Evolutionary conservation across 2,329 filamentous ascomycete genomes (phyloP).

Genomic region (Pseudogymnoascus pannorum): DNA sequence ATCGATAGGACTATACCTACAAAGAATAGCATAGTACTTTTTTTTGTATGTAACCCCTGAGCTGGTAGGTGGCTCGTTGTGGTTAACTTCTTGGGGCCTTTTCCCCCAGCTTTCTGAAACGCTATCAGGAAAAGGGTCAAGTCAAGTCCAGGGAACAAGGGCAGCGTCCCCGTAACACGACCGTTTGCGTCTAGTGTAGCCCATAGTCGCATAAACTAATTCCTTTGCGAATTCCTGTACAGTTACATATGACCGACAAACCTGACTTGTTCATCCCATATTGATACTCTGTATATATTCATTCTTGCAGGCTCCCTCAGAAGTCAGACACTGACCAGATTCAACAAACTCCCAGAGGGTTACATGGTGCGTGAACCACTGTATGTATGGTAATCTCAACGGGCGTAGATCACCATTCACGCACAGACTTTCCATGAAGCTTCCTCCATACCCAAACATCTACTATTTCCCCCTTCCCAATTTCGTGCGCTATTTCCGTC

Average conservation of each 20-base stretch:
- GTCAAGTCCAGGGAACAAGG: not conserved
- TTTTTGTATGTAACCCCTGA: constrained; percentile 1
- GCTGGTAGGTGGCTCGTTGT: not conserved
- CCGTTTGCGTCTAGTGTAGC: constrained; percentile 7
- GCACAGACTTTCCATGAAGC: not conserved
- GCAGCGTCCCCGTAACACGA: constrained; percentile 1
- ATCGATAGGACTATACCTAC: not conserved
- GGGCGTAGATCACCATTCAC: constrained; percentile 4
- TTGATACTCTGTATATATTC: no score
- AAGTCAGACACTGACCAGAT: not conserved
- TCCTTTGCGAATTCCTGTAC: no score
- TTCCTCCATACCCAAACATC: not conserved
- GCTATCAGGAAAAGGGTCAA: not conserved
- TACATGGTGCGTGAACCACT: not conserved
- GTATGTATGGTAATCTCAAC: constrained; percentile 5
- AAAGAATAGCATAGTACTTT: not conserved
- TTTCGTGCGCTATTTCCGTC: not conserved
- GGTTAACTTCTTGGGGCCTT: not conserved
- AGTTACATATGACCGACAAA: not conserved
- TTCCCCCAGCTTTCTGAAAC: constrained; percentile 5
- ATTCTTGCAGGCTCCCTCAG: not conserved
- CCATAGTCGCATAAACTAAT: not conserved
- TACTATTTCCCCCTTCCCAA: not conserved
- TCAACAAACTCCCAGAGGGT: not conserved
- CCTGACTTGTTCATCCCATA: not conserved